Percentiles rank a stretch among this genome's conserved stretches.
Evolutionary conservation across 441 rosid species (phyloP).

Genomic region (Omphalea diandra): DNA sequence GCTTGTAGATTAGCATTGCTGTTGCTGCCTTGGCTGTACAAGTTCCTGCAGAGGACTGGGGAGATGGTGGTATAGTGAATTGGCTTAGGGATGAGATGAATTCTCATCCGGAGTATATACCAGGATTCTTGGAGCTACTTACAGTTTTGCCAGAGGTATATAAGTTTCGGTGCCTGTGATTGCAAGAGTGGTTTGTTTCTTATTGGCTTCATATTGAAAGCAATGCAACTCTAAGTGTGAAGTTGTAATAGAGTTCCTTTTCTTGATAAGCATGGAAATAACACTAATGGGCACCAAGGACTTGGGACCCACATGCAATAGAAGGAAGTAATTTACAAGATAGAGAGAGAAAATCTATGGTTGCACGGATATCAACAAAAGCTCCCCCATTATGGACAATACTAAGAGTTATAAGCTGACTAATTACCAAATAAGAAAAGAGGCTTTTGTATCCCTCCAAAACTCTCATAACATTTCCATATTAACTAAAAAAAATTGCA

Average conservation of each 20-base stretch:
- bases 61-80: slow-evolving; percentile 87
- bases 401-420: slow-evolving; percentile 7
- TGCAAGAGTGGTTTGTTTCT: slow-evolving; percentile 7
- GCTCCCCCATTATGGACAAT: slow-evolving; percentile 9
- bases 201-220: slow-evolving; percentile 16
- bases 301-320: slow-evolving; percentile 2
- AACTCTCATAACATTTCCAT: slow-evolving; percentile 1
- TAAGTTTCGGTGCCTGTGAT: slow-evolving; percentile 6
- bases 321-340: slow-evolving; percentile 14
- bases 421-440: slow-evolving; percentile 1
- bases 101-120: slow-evolving; percentile 83
- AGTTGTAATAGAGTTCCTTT: slow-evolving; percentile 1
- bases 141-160: slow-evolving; percentile 96
- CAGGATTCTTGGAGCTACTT: slow-evolving; percentile 96
- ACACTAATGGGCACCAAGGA: slow-evolving; percentile 1
- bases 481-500: slow-evolving; percentile 4
- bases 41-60: slow-evolving; percentile 95
- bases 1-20: slow-evolving; percentile 90
- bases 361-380: slow-evolving; percentile 7
- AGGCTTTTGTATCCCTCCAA: background rate
- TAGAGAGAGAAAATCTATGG: slow-evolving; percentile 7
- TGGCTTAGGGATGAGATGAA: slow-evolving; percentile 98
- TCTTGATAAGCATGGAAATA: slow-evolving; percentile 14
- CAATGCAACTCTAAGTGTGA: slow-evolving; percentile 10
- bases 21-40: slow-evolving; percentile 99